Percentiles rank a stretch among this genome's conserved stretches.
phyloP scores from a whole-genome alignment of 176 grass and related monocot genomes.

The Ampelocalamus luodianensis region DNA sequence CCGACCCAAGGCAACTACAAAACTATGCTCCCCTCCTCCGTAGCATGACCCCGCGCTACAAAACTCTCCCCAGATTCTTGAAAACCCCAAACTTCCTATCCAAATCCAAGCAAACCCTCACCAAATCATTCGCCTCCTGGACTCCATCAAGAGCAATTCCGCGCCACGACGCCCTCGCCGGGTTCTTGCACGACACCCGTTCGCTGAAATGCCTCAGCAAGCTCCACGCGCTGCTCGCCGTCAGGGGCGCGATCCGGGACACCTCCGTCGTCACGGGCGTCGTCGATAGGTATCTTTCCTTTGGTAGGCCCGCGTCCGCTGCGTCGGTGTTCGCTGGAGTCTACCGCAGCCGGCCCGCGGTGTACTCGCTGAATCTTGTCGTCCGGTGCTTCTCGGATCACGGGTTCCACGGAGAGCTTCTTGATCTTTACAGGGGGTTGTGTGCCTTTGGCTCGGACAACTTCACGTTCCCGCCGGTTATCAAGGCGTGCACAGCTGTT shows the following conservation, averaged over 20 bases:
- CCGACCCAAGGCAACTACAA: not conserved
- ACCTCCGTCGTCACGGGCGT: conserved; percentile 30
- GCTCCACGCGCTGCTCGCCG: conserved; percentile 54
- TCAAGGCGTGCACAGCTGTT: conserved; percentile 60
- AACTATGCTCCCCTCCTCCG: not conserved
- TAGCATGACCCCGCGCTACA: conserved; percentile 41
- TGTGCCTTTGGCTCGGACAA: conserved; percentile 50
- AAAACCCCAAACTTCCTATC: not conserved
- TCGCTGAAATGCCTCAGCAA: conserved; percentile 56
- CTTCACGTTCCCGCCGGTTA: conserved; percentile 65
- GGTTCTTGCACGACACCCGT: conserved; percentile 32
- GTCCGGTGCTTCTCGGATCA: conserved; percentile 63
- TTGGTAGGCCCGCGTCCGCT: conserved; percentile 31
- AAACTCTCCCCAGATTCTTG: conserved; percentile 17
- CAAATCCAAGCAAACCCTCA: conserved; percentile 16
- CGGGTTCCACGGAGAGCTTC: conserved; percentile 60
- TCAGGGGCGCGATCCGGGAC: conserved; percentile 40
- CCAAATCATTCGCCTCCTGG: conserved; percentile 19
- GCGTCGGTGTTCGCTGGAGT: conserved; percentile 30
- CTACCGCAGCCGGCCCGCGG: conserved; percentile 5
- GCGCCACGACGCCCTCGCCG: not conserved
- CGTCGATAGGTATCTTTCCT: conserved; percentile 47
- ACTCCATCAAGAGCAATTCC: not conserved
- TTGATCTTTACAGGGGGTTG: conserved; percentile 47
- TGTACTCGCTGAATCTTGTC: conserved; percentile 55